Conservation (phyloP, 2,329 filamentous ascomycete species). For the Talaromyces sp. region DNA sequence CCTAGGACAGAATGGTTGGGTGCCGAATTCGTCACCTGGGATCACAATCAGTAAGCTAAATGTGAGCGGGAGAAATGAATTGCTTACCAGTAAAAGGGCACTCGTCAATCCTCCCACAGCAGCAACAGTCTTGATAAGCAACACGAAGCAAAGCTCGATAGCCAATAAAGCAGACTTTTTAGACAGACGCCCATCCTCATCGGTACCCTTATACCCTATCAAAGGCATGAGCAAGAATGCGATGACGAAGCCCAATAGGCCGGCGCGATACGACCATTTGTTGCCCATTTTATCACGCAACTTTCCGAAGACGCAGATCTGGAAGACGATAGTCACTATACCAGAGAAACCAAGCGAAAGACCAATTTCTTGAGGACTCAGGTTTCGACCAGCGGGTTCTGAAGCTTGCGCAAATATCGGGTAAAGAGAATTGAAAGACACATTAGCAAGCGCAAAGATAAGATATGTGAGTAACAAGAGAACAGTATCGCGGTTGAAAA, state of each 20-base stretch:
- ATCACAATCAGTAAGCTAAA: neutral
- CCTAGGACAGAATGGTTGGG: slow-evolving; percentile 81
- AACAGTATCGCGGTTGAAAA: slow-evolving; percentile 77
- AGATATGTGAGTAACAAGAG: slow-evolving; percentile 80
- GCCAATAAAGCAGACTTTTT: slow-evolving; percentile 69
- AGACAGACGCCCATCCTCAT: slow-evolving; percentile 52
- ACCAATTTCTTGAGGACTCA: slow-evolving; percentile 78
- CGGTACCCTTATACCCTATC: slow-evolving; percentile 69
- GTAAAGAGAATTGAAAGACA: slow-evolving; percentile 91
- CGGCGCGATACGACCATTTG: slow-evolving; percentile 73
- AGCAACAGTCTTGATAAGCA: slow-evolving; percentile 86
- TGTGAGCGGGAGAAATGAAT: neutral
- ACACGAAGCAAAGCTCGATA: slow-evolving; percentile 70
- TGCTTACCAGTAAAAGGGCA: slow-evolving; percentile 74
- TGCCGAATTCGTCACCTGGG: slow-evolving; percentile 85
- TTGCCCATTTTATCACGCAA: slow-evolving; percentile 79
- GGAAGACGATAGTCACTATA: slow-evolving; percentile 80
- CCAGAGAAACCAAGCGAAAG: slow-evolving; percentile 81
- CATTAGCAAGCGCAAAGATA: slow-evolving; percentile 89
- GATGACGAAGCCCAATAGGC: slow-evolving; percentile 73
- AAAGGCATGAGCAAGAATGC: slow-evolving; percentile 87
- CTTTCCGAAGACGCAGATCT: slow-evolving; percentile 76
- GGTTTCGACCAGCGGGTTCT: slow-evolving; percentile 69
- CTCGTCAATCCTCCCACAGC: slow-evolving; percentile 86
- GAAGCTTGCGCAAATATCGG: slow-evolving; percentile 81